These are phyloP conservation scores for Didymella keratinophila DNA, from an alignment of 2,329 filamentous ascomycete genomes.

Conservation along the genomic window DNA sequence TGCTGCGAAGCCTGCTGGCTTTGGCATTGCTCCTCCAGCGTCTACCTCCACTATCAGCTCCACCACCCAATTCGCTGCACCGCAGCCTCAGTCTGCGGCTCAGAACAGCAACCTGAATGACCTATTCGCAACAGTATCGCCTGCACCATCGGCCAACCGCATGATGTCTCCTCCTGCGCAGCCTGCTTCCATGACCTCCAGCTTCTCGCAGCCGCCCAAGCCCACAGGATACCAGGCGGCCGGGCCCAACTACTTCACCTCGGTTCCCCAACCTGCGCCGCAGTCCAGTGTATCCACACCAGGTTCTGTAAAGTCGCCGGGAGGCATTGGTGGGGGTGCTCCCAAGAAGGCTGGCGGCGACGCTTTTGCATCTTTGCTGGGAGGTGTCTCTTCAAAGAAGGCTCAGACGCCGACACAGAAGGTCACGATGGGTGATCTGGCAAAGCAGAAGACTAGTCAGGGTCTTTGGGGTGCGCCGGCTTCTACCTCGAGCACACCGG, in stretches of 20 bases:
- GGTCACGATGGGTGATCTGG: constrained; percentile 88
- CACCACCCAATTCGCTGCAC: constrained; percentile 77
- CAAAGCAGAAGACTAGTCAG: constrained; percentile 96
- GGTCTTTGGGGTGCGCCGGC: constrained; percentile 87
- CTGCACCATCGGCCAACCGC: constrained; percentile 64
- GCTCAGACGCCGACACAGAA: constrained; percentile 65
- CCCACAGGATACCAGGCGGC: constrained; percentile 74
- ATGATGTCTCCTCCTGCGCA: constrained; percentile 58
- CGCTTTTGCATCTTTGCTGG: constrained; percentile 89
- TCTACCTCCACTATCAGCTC: constrained; percentile 59
- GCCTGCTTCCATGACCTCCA: constrained; percentile 47
- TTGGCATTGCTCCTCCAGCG: constrained; percentile 56
- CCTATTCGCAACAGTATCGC: constrained; percentile 84
- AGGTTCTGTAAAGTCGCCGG: constrained; percentile 50
- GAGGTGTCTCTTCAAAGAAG: constrained; percentile 79
- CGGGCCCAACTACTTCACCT: constrained; percentile 95
- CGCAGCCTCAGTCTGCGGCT: constrained; percentile 83
- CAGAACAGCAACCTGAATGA: constrained; percentile 82
- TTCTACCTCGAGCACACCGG: constrained; percentile 47
- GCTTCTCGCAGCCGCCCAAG: constrained; percentile 59
- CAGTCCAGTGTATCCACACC: constrained; percentile 53
- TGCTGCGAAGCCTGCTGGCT: constrained; percentile 67
- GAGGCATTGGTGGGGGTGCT: constrained; percentile 45
- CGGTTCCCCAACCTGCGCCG: constrained; percentile 62
- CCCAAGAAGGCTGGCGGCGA: constrained; percentile 71